Evolutionary conservation across 2,329 filamentous ascomycete genomes (phyloP).

Genomic region (Calycina herbarum): DNA sequence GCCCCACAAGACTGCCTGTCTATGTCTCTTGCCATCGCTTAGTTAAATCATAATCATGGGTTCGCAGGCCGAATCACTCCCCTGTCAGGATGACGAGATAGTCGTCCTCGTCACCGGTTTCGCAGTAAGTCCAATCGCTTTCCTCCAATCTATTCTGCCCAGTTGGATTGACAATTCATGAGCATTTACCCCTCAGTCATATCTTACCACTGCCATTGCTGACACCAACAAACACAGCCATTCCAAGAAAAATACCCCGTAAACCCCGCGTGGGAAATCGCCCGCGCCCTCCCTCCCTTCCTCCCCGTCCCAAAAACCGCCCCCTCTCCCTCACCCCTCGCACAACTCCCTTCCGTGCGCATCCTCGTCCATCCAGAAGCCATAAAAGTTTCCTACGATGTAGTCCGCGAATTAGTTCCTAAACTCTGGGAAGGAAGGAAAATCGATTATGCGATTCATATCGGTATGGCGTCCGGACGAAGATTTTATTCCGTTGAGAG

Average conservation of each 20-base stretch:
- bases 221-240: constrained; percentile 55
- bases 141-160: not conserved
- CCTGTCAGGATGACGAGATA: constrained; percentile 18
- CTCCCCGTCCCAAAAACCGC: constrained; percentile 62
- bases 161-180: not conserved
- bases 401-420: constrained; percentile 64
- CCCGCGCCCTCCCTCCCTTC: constrained; percentile 63
- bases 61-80: constrained; percentile 9
- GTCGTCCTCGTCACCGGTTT: constrained; percentile 58
- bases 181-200: not conserved
- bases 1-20: not conserved
- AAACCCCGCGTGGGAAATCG: constrained; percentile 83
- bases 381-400: constrained; percentile 69
- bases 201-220: not conserved
- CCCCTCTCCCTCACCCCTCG: constrained; percentile 54
- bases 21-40: not conserved
- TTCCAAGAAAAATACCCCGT: constrained; percentile 70
- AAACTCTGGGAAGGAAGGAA: constrained; percentile 46
- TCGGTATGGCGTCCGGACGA: constrained; percentile 72
- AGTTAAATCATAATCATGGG: constrained; percentile 13
- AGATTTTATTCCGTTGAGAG: constrained; percentile 71
- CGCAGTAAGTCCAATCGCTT: constrained; percentile 46
- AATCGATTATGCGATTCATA: constrained; percentile 71
- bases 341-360: constrained; percentile 49
- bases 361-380: constrained; percentile 66